Base-by-base conservation (phyloP, 2,329 filamentous ascomycete species). In the Penicillium sp. region DNA sequence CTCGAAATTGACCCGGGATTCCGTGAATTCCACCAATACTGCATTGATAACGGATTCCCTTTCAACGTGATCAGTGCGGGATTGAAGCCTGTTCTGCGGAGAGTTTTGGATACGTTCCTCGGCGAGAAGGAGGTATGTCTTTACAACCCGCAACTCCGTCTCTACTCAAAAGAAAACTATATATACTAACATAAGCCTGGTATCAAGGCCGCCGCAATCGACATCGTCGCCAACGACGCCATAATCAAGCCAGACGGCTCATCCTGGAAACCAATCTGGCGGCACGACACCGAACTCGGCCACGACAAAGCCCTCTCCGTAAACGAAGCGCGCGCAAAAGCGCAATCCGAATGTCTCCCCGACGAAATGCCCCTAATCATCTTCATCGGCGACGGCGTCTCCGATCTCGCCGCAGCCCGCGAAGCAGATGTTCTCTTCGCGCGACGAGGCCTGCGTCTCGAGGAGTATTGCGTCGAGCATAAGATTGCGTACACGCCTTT, bases 31-130 rank as follows among this genome's bases (percentile, higher is more conserved):
- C 88, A 90, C 77, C 72, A 84, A 58, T 90, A 87, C 75, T 90
- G 88, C 76, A 73, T 87, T 45, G 80, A 80, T 61, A 86, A 89
- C 71, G 76, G 81, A 2, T 89, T 90, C 44, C 86, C 87, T 1
- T 90, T 90, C 78, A 89, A 90, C 68, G 84, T 90, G 61, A 90
- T 90, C 72, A 89, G 86, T 19, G 88, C 88, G 3, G 88, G 88
- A 0, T 75, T 90, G 24, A 89, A 89, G 73, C 88, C 88, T 0
- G 82, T 90, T 12, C 75, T 90, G 13, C 76, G 85, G 9, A 81
- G 79, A 58, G 88, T 90, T 0, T 80, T 90, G 30, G 87, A 90
- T 68, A 82, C 84, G 15, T 90, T 89, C 77, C 75, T 90, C 4
- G 88, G 88, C 44, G 85, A 88, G 70, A 83, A 88, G 62, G 79